Base-by-base conservation (phyloP, 345 rosid genomes). In the Firmiana major region DNA sequence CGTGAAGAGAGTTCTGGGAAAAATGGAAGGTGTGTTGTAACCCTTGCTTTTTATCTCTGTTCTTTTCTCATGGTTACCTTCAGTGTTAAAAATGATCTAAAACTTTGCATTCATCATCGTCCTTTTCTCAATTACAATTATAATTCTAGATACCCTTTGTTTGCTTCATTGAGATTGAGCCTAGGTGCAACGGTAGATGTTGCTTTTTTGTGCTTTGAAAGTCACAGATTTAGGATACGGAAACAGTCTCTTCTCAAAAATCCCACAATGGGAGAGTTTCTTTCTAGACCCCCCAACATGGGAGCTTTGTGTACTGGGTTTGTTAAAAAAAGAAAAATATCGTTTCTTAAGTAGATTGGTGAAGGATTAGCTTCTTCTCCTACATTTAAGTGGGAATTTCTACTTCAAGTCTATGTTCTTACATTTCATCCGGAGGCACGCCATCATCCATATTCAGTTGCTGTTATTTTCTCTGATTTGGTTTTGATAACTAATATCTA, bases 1-100 rank as follows among this genome's bases (percentile, higher is more conserved):
- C 66, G 97, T 94, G 75, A 88, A 86, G 83, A 85, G 98, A 86
- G 98, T 92, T 75, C 78, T 94, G 62, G 92, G 89, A 13, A 92
- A 92, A 83, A 89, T 94, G 97, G 89, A 92, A 86, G 98, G 98
- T 92, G 53, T 28, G 86, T 77, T 63, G 6, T 21, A 36, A 16
- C 42, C 38, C 74, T 16, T 71, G 15, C 49, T 45, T 19, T 80
- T 9, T 0, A 15, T 49, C 19, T 53, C 67, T 49, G 54, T 49
- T 49, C 19, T 49, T 49, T 49, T 57, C 11, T 63, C 34, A 12
- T 63, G 71, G 34, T 60, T 22, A 75, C 34, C 34, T 31, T 31
- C 3, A 31, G 34, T 31, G 34, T 3, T 31, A 2, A 31, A 31
- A 3, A 31, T 31, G 34, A 31, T 31, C 34, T 31, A 31, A 31